phyloP scores from a whole-genome alignment of 108 stramenopile genomes.

The Nannochloropsis gaditana region DNA sequence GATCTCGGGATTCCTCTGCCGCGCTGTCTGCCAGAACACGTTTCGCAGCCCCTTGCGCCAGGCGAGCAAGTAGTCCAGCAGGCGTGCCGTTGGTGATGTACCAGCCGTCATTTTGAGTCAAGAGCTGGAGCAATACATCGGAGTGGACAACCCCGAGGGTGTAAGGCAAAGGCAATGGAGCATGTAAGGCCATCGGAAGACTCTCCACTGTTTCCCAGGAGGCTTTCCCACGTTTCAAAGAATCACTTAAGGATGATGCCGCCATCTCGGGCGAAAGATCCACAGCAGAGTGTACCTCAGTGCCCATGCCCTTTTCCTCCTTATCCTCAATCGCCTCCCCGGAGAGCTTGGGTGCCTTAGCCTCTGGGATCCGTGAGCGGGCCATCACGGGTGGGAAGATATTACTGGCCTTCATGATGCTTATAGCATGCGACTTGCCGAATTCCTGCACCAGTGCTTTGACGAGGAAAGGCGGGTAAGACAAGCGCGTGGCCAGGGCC shows the following conservation, averaged over 20 bases:
- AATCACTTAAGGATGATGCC: neutral
- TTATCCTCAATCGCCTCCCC: neutral
- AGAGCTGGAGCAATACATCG: neutral
- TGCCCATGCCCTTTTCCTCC: neutral
- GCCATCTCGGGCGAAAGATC: neutral
- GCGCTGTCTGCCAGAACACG: neutral
- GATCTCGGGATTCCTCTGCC: neutral
- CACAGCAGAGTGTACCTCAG: neutral
- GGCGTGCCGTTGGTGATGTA: conserved; percentile 17
- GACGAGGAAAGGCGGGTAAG: conserved; percentile 3
- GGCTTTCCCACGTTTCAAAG: neutral
- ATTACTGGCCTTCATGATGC: neutral
- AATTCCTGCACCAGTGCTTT: neutral
- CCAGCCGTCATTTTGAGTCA: neutral
- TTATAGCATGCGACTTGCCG: neutral
- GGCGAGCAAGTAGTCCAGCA: neutral
- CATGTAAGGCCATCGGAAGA: neutral
- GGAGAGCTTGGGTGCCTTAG: neutral
- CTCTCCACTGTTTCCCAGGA: neutral
- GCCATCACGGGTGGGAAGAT: neutral
- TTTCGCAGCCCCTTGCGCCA: conserved; percentile 4
- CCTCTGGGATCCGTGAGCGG: neutral
- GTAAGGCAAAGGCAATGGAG: neutral
- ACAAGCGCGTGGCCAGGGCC: neutral
- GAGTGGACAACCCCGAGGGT: conserved; percentile 3